Evolutionary conservation across 306 rosid species (phyloP).

Genomic region (Pueraria montana): DNA sequence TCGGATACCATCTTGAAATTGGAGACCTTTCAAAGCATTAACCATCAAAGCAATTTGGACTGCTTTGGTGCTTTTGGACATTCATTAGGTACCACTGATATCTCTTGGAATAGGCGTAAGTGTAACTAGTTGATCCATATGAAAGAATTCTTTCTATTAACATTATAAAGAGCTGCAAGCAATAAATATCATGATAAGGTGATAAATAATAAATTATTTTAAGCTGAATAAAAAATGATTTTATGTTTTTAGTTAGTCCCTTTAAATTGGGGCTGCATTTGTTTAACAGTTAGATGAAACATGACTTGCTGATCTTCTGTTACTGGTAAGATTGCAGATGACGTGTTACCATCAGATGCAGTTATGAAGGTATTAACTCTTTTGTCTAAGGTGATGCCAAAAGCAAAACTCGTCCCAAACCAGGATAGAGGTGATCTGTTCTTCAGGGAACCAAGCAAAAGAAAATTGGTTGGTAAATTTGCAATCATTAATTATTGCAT

Average conservation of each 20-base stretch:
- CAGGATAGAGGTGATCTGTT: conserved; percentile 71
- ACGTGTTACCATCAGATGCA: conserved; percentile 71
- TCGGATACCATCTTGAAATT: conserved; percentile 1
- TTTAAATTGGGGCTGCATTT: not conserved
- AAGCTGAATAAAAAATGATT: conserved; percentile 9
- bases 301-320: conserved; percentile 60
- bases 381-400: conserved; percentile 75
- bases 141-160: not conserved
- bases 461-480: conserved; percentile 75
- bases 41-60: conserved; percentile 15
- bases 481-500: not conserved
- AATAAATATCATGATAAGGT: not conserved
- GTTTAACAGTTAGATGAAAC: conserved; percentile 11
- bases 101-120: not conserved
- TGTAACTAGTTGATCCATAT: not conserved
- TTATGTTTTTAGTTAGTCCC: not conserved
- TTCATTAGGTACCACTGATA: not conserved
- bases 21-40: conserved; percentile 10
- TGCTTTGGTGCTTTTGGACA: conserved; percentile 6
- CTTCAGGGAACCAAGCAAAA: conserved; percentile 78
- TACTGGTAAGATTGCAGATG: conserved; percentile 82
- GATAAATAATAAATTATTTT: not conserved
- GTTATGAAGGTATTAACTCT: conserved; percentile 64
- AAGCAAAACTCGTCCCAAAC: conserved; percentile 81
- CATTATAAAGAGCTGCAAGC: not conserved